Evolutionary conservation across 306 rosid genomes (phyloP).

Genomic region (Corylus americana): DNA sequence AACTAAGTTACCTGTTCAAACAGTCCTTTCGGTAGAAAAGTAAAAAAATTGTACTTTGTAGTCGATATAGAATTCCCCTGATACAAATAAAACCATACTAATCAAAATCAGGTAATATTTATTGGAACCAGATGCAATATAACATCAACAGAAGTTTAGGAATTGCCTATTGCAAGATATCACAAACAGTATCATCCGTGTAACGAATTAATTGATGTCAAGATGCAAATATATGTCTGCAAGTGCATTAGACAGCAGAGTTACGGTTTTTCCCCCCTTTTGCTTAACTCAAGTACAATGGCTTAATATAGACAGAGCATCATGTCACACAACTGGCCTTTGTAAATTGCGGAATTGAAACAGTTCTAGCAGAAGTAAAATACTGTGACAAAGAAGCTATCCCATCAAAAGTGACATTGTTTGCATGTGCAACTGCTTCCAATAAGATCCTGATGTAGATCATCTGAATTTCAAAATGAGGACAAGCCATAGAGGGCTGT

Average conservation of each 20-base stretch:
- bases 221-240: not conserved
- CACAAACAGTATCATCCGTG: not conserved
- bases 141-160: slow-evolving; percentile 15
- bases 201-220: not conserved
- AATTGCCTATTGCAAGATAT: not conserved
- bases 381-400: not conserved
- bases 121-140: slow-evolving; percentile 6
- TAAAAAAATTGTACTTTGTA: slow-evolving; percentile 80
- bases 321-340: not conserved
- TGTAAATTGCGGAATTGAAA: not conserved
- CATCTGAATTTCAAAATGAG: not conserved
- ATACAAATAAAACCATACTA: slow-evolving; percentile 26
- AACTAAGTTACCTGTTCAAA: slow-evolving; percentile 83
- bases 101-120: slow-evolving; percentile 16
- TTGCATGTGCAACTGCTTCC: not conserved
- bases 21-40: slow-evolving; percentile 89
- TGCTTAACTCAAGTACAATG: not conserved
- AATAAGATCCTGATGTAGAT: not conserved
- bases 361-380: not conserved
- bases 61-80: slow-evolving; percentile 97
- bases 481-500: not conserved
- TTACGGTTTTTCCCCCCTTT: not conserved
- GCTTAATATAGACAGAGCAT: not conserved
- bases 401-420: not conserved
- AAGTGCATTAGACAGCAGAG: not conserved